A percentile compares a stretch with the other conserved stretches of the same genome.
Evolutionary conservation across 2,329 filamentous ascomycete species (phyloP).

Genomic region (Rutstroemia sp.): DNA sequence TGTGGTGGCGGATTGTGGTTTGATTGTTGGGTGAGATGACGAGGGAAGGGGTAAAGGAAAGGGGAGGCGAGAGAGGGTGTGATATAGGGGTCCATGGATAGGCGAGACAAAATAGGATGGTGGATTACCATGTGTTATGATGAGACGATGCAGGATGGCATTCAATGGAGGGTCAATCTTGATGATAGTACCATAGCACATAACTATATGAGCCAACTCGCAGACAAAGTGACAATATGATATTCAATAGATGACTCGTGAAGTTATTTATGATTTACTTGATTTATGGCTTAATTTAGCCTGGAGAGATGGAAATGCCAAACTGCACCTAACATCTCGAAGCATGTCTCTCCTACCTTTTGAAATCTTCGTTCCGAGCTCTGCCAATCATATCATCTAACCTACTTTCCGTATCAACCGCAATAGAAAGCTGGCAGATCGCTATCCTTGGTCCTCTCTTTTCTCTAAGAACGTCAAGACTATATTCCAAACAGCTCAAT

Average conservation of each 20-base stretch:
- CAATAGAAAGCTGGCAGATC: slow-evolving; percentile 34
- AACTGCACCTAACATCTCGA: neutral
- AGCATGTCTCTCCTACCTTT: neutral
- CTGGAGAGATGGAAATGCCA: neutral
- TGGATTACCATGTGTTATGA: too few species aligned
- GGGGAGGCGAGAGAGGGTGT: neutral
- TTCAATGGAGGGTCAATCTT: too few species aligned
- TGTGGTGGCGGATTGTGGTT: too few species aligned
- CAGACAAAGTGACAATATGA: too few species aligned
- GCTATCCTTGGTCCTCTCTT: slow-evolving; percentile 26
- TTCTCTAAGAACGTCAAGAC: slow-evolving; percentile 31
- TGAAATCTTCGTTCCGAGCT: slow-evolving; percentile 8
- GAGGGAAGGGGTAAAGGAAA: too few species aligned
- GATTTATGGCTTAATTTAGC: neutral
- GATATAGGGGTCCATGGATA: too few species aligned
- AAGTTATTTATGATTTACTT: neutral
- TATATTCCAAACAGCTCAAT: slow-evolving; percentile 29
- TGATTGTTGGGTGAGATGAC: too few species aligned
- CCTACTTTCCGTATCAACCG: slow-evolving; percentile 26
- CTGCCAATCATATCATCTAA: slow-evolving; percentile 7
- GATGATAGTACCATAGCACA: too few species aligned
- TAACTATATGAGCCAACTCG: too few species aligned
- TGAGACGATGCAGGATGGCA: too few species aligned
- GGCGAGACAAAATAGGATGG: too few species aligned
- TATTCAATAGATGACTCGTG: too few species aligned